phyloP scores from a whole-genome alignment of 768 basidiomycete genomes.

The Russula abietina region DNA sequence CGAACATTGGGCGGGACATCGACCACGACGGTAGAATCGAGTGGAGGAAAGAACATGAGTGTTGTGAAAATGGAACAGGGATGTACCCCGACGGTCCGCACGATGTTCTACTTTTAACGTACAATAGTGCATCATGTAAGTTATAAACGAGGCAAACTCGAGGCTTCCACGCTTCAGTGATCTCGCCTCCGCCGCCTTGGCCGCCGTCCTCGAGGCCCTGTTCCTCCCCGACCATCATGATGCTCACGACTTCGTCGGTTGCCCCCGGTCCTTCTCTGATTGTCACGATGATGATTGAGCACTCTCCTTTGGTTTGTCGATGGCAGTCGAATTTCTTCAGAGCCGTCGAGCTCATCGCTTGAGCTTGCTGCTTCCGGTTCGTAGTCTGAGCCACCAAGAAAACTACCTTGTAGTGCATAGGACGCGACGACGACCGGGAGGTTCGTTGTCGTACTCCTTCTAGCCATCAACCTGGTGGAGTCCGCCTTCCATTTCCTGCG shows the following conservation, averaged over 20 bases:
- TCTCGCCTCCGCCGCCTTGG: constrained; percentile 13
- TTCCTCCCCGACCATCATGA: constrained; percentile 1
- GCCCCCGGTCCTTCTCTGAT: constrained; percentile 1
- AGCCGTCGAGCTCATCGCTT: not conserved
- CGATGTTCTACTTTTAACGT: not conserved
- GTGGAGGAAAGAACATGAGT: constrained; percentile 23
- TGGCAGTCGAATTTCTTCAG: constrained; percentile 1
- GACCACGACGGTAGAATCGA: constrained; percentile 21
- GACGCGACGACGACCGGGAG: not conserved
- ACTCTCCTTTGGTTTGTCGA: not conserved
- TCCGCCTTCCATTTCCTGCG: constrained; percentile 19
- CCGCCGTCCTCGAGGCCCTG: constrained; percentile 13
- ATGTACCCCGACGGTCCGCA: not conserved
- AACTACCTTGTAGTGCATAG: not conserved
- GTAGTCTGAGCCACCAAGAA: not conserved
- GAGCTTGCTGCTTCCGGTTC: constrained; percentile 13
- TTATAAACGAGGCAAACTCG: not conserved
- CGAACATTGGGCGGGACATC: constrained; percentile 17
- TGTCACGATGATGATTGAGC: not conserved
- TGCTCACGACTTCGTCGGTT: constrained; percentile 4
- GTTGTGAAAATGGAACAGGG: not conserved
- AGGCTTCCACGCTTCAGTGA: constrained; percentile 7
- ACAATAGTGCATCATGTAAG: not conserved
- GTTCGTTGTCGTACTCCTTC: not conserved
- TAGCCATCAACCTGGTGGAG: not conserved